A percentile compares a stretch with the other conserved stretches of the same genome.
Conservation (phyloP, 371 early-diverging fungal species). For the Ecytonucleospora hepatopenaei region DNA sequence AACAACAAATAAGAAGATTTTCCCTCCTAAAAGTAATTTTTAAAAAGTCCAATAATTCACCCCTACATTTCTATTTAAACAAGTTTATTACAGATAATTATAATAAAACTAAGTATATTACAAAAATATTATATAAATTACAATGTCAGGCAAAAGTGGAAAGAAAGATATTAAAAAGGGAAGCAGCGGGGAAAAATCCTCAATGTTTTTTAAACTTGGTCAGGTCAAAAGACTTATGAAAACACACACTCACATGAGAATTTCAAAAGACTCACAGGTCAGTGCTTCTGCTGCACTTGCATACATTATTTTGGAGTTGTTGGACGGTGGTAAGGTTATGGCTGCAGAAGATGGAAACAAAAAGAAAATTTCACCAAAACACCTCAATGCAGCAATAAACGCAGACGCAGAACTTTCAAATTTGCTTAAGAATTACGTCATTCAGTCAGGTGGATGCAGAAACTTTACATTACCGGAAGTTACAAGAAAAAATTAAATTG, state of each 20-base stretch:
- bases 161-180: slow-evolving; percentile 55
- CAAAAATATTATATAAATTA: no score
- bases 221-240: slow-evolving; percentile 55
- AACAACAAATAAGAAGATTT: no score
- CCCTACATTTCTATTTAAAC: no score
- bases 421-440: slow-evolving; percentile 19
- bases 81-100: no score
- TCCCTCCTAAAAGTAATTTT: no score
- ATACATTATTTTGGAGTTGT: slow-evolving; percentile 54
- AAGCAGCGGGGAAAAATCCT: slow-evolving; percentile 26
- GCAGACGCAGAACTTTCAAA: slow-evolving; percentile 51
- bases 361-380: slow-evolving; percentile 56
- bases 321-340: slow-evolving; percentile 52
- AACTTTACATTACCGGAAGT: slow-evolving; percentile 18
- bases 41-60: no score
- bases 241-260: slow-evolving; percentile 50
- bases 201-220: slow-evolving; percentile 44
- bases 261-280: slow-evolving; percentile 49
- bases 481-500: slow-evolving; percentile 29
- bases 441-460: slow-evolving; percentile 30
- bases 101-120: no score
- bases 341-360: slow-evolving; percentile 54
- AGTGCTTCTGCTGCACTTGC: slow-evolving; percentile 45
- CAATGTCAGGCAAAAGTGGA: slow-evolving; percentile 51
- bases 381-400: slow-evolving; percentile 51